Base-by-base conservation (phyloP, 164 flowering plant genomes). In the Vitis amurensis region DNA sequence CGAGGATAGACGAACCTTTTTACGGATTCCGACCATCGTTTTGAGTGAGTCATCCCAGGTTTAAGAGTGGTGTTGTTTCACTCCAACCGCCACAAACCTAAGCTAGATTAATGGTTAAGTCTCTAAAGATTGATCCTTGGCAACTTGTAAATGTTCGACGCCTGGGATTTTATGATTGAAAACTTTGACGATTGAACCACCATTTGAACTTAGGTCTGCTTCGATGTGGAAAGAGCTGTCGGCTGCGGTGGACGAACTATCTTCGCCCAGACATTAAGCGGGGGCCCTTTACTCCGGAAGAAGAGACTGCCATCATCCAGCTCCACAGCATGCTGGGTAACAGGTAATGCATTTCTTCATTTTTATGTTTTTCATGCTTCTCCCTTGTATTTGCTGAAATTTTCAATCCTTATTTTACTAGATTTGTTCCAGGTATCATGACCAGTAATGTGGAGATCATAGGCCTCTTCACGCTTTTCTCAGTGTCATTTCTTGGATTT, bases 221-320 rank as follows among this genome's bases (percentile, higher is more conserved):
- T 19, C 53, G 88, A n/a, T 75, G 81, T 67, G 88, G 88, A 14
- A 85, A 82, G 79, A 85, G 88, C 50, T 85, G 84, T 55, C 62
- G 88, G 52, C 84, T 85, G 55, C 73, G 87, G 6, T 83, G 83
- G 88, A 50, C 62, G 8, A 86, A 86, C 57, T 86, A 86, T 73
- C 84, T 86, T 19, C 77, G 82, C n/a, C 87, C 87, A 13, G 74
- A 68, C 59, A 80, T 86, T 10, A 83, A 74, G 44, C 80, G 86
- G 0, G 87, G 85, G 15, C 77, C 81, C 8, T 81, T 83, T 57
- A 66, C 72, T 55, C 62, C 72, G 17, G 84, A 78, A 64, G 89
- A 85, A 75, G 78, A 81, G 48, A 71, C 64, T 13, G 58, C 51
- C 1, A 77, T 85, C 8, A 64, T 83, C 59, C 71, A 66, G 29